Percentiles rank a stretch among this genome's conserved stretches.
Conservation (phyloP, 108 stramenopile genomes). For the Pelagomonas calceolata region DNA sequence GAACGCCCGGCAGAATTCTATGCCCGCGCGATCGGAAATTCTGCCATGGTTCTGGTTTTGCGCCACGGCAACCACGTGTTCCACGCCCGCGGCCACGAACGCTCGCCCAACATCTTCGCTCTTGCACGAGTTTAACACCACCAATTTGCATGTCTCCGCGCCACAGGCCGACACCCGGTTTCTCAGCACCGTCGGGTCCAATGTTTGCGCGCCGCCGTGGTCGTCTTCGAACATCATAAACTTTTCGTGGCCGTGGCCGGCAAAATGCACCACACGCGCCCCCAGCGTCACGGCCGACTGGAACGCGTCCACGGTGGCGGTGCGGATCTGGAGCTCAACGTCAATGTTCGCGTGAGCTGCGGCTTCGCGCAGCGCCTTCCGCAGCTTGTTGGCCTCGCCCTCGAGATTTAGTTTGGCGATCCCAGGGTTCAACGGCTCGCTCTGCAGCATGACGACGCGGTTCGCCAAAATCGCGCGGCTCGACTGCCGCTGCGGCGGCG, state of each 20-base stretch:
- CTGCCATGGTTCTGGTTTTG: not conserved
- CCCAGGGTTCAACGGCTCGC: too few species aligned
- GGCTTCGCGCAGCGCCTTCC: not conserved
- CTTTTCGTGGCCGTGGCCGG: not conserved
- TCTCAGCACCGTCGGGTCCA: not conserved
- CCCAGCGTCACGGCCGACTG: not conserved
- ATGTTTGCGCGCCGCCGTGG: not conserved
- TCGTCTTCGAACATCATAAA: not conserved
- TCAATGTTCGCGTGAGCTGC: not conserved
- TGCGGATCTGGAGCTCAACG: not conserved
- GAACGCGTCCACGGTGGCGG: not conserved
- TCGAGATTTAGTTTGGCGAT: too few species aligned
- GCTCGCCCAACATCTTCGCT: not conserved
- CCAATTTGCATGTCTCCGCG: not conserved
- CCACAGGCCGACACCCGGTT: not conserved
- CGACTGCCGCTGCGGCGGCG: too few species aligned
- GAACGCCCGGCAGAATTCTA: not conserved
- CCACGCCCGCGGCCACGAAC: not conserved
- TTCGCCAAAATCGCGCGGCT: too few species aligned
- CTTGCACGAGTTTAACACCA: not conserved
- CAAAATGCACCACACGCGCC: not conserved
- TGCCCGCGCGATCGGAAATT: not conserved
- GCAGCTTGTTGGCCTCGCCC: not conserved
- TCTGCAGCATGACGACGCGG: too few species aligned
- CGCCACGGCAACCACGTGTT: not conserved